Evolutionary conservation across 2,329 filamentous ascomycete genomes (phyloP).

Genomic region (Xylaria digitata): DNA sequence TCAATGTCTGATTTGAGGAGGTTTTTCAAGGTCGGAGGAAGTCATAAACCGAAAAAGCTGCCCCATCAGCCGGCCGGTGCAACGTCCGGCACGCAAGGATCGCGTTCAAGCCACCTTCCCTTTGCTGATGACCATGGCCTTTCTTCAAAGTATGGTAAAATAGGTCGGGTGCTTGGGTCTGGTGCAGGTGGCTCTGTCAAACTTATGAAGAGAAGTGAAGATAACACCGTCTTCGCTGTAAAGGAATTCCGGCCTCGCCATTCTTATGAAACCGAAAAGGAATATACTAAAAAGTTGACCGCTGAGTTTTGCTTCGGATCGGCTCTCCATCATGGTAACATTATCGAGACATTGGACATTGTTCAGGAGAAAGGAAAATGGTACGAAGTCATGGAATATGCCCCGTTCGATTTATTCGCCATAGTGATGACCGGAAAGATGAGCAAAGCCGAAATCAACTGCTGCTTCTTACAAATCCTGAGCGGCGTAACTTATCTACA

Average conservation of each 20-base stretch:
- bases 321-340: conserved; percentile 95
- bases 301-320: conserved; percentile 98
- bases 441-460: conserved; percentile 89
- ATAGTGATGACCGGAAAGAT: conserved; percentile 99
- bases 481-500: conserved; percentile 95
- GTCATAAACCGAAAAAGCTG: conserved; percentile 73
- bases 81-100: conserved; percentile 57
- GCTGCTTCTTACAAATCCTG: conserved; percentile 92
- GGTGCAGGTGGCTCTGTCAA: conserved; percentile 95
- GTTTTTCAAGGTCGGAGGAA: conserved; percentile 87
- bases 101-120: conserved; percentile 72
- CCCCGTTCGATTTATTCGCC: conserved; percentile 93
- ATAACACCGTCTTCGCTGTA: conserved; percentile 93
- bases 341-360: conserved; percentile 97
- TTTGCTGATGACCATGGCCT: conserved; percentile 95
- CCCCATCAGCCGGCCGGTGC: conserved; percentile 71
- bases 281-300: conserved; percentile 98
- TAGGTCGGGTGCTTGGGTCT: conserved; percentile 92
- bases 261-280: conserved; percentile 91
- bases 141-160: conserved; percentile 92
- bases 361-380: conserved; percentile 93
- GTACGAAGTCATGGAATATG: conserved; percentile 99
- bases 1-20: conserved; percentile 96
- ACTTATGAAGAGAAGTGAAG: conserved; percentile 91
- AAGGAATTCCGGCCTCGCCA: conserved; percentile 96